Evolutionary conservation across 1,139 yeast genomes (phyloP).

Genomic region (Hemisphaericaspora subhashii): DNA sequence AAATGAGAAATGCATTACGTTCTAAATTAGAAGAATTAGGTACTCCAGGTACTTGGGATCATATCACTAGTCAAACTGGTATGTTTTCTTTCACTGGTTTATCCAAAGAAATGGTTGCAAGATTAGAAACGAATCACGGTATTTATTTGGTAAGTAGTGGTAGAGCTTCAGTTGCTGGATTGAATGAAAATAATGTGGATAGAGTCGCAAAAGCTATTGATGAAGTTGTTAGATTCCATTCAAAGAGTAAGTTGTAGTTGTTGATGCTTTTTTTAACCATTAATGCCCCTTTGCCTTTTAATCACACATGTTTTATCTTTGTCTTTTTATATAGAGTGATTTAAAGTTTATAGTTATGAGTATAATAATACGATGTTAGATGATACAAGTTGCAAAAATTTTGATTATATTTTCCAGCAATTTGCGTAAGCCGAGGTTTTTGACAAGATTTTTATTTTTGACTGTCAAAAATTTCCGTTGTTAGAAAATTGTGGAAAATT

Average conservation of each 20-base stretch:
- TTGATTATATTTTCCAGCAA: too few species aligned
- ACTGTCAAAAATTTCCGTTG: too few species aligned
- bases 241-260: slow-evolving; percentile 14
- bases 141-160: slow-evolving; percentile 81
- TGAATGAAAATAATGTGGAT: slow-evolving; percentile 76
- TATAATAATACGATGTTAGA: too few species aligned
- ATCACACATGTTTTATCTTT: too few species aligned
- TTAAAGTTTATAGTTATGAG: background rate
- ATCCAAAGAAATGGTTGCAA: slow-evolving; percentile 72
- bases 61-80: slow-evolving; percentile 88
- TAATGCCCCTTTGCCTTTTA: too few species aligned
- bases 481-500: too few species aligned
- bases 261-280: too few species aligned
- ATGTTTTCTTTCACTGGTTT: slow-evolving; percentile 97
- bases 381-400: too few species aligned
- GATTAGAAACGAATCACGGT: slow-evolving; percentile 75
- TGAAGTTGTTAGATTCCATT: slow-evolving; percentile 57
- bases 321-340: background rate
- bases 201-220: slow-evolving; percentile 83
- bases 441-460: too few species aligned
- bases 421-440: too few species aligned
- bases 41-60: slow-evolving; percentile 93
- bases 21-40: slow-evolving; percentile 56
- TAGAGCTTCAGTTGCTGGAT: slow-evolving; percentile 92
- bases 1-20: slow-evolving; percentile 73